A percentile compares a stretch with the other conserved stretches of the same genome.
Evolutionary conservation across 2,329 filamentous ascomycete species (phyloP).

Genomic region (Apiospora rasikravindrae): DNA sequence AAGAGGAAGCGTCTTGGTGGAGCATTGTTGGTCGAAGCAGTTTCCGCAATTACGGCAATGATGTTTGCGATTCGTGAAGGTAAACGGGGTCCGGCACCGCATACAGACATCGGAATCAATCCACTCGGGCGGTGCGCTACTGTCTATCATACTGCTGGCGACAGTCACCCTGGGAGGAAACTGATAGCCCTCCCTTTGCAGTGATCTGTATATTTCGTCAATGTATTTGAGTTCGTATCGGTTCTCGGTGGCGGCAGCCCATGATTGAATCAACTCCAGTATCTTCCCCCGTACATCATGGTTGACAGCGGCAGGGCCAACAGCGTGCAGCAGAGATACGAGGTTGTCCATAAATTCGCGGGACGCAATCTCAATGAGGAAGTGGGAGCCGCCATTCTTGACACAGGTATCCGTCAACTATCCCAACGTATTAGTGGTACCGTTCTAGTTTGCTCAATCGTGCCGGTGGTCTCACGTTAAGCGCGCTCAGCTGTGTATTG

Average conservation of each 20-base stretch:
- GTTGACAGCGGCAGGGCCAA: constrained; percentile 76
- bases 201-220: constrained; percentile 79
- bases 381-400: constrained; percentile 96
- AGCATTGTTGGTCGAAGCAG: constrained; percentile 96
- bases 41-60: constrained; percentile 98
- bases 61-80: constrained; percentile 97
- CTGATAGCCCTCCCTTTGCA: constrained; percentile 84
- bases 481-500: constrained; percentile 92
- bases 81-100: constrained; percentile 94
- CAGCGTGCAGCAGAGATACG: constrained; percentile 84
- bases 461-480: constrained; percentile 69
- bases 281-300: constrained; percentile 88
- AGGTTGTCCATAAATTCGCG: constrained; percentile 99
- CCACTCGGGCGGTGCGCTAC: constrained; percentile 97
- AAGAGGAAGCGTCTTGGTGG: constrained; percentile 83
- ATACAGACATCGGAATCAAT: constrained; percentile 97
- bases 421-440: constrained; percentile 21
- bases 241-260: constrained; percentile 88
- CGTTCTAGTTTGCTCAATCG: neutral
- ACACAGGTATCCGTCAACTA: constrained; percentile 96
- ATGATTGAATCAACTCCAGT: constrained; percentile 89
- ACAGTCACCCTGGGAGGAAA: constrained; percentile 89
- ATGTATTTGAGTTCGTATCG: constrained; percentile 85
- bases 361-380: constrained; percentile 92
- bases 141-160: constrained; percentile 97